These are phyloP conservation scores for Lizonia empirigonia DNA, from an alignment of 2,329 filamentous ascomycete species.

Conservation along the genomic window DNA sequence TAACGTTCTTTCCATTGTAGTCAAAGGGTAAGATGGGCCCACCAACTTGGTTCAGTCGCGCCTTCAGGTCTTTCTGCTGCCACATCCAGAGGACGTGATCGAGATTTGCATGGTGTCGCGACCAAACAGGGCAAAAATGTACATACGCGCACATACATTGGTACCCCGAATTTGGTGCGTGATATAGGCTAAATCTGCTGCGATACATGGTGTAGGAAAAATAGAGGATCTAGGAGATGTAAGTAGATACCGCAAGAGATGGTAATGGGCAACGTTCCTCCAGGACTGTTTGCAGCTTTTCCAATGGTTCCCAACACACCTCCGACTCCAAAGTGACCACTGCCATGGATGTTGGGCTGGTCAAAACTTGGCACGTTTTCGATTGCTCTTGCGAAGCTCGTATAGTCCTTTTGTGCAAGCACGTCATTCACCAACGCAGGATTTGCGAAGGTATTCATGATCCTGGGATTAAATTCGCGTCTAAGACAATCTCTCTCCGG, in stretches of 20 bases:
- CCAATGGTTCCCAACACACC: conserved; percentile 42
- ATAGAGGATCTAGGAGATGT: too few species aligned
- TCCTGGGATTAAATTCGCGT: conserved; percentile 39
- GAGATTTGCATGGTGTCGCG: not conserved
- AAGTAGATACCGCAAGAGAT: too few species aligned
- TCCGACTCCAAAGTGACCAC: conserved; percentile 46
- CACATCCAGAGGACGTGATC: not conserved
- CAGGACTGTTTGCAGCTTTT: conserved; percentile 45
- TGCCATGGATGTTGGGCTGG: conserved; percentile 39
- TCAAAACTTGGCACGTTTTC: conserved; percentile 17
- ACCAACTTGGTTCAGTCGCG: conserved; percentile 30
- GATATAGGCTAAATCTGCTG: too few species aligned
- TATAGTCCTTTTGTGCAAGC: conserved; percentile 32
- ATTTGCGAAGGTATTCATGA: conserved; percentile 31
- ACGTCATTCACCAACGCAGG: conserved; percentile 28
- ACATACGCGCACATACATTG: too few species aligned
- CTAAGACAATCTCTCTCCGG: conserved; percentile 34
- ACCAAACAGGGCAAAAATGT: not conserved
- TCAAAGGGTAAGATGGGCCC: conserved; percentile 22
- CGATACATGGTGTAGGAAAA: not conserved
- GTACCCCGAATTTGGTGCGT: too few species aligned
- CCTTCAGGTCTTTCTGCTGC: not conserved
- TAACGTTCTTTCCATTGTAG: conserved; percentile 35
- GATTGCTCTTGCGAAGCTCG: conserved; percentile 34
- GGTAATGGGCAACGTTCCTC: conserved; percentile 8